Base-by-base conservation (phyloP, 2,329 filamentous ascomycete genomes). In the Calonectria montana region DNA sequence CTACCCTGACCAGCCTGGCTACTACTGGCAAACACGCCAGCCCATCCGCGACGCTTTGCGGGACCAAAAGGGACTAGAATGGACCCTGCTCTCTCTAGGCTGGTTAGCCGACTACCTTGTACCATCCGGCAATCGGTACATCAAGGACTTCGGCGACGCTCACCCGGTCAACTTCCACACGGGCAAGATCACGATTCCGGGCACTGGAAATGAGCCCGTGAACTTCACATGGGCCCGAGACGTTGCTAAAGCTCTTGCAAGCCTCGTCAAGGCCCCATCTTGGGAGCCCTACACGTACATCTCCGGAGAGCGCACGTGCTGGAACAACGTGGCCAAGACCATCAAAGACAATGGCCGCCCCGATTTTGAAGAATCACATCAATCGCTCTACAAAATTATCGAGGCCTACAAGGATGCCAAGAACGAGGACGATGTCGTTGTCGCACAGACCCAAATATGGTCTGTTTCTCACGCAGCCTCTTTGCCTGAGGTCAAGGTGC, bases 271-370 rank as follows among this genome's bases (percentile, higher is more conserved):
- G 6, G 25, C 37, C 4, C 64, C 47, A 21, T 4, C 25, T 3
- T 66, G 64, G 64, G 64, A 57, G 27, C 64, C 48, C 6, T 57
- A 57, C 37, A 66, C 37, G 13, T 65, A n/a, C 50, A 47, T 66
- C 6, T 57, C 64, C 6, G 37, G 64, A 7, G 48, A 66, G 48
- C 48, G 9, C 18, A 35, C 48, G 13, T 35, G 25, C 39, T 66
- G 64, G 64, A 66, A 66, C 16, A 16, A 66, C 9, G 50, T 55
- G 12, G 64, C 39, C 10, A 18, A 15, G 25, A 16, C 23, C 13
- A 31, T 66, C 39, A 45, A 47, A 18, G 18, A 27, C 18, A 57
- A 35, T 2, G 35, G 16, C 6, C 21, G 27, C n/a, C 64, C 37
- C 0, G 48, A 59, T 3, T n/a, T 66, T 25, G 21, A n/a, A n/a